Conservation (phyloP, 305 asterid species). For the Fraxinus sp. region DNA sequence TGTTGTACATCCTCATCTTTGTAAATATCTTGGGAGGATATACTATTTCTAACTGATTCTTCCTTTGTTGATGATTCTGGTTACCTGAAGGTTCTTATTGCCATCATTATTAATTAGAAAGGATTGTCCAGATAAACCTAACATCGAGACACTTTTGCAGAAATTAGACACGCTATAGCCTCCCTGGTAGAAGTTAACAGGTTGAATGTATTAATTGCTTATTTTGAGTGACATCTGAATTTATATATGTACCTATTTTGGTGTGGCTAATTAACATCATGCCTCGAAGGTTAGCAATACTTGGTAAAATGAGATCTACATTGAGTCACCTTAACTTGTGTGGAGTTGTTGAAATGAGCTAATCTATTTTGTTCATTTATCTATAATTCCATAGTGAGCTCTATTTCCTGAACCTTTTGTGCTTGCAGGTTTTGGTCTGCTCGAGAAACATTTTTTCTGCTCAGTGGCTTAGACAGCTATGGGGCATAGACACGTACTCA, state of each 20-base stretch:
- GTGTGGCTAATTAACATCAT: not conserved
- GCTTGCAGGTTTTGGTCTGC: constrained; percentile 32
- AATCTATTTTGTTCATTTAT: constrained; percentile 11
- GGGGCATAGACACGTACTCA: constrained; percentile 46
- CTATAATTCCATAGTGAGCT: not conserved
- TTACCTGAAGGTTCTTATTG: constrained; percentile 21
- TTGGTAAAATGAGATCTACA: not conserved
- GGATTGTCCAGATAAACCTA: constrained; percentile 12
- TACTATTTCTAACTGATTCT: constrained; percentile 4
- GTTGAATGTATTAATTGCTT: not conserved
- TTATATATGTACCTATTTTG: not conserved
- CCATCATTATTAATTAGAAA: constrained; percentile 17
- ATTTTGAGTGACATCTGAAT: constrained; percentile 10
- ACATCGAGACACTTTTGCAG: constrained; percentile 1
- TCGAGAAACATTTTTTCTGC: constrained; percentile 13
- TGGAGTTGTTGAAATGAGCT: not conserved
- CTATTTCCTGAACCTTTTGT: constrained; percentile 20
- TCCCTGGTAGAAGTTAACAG: constrained; percentile 25
- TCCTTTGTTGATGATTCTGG: not conserved
- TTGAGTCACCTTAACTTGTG: not conserved
- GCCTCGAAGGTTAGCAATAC: not conserved
- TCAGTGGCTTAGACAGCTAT: constrained; percentile 23
- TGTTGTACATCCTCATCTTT: not conserved
- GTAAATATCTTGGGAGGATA: constrained; percentile 18
- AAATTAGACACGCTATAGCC: constrained; percentile 11